These are phyloP conservation scores for Dryadomyces sulphureus DNA, from an alignment of 2,329 filamentous ascomycete species.

Conservation along the genomic window DNA sequence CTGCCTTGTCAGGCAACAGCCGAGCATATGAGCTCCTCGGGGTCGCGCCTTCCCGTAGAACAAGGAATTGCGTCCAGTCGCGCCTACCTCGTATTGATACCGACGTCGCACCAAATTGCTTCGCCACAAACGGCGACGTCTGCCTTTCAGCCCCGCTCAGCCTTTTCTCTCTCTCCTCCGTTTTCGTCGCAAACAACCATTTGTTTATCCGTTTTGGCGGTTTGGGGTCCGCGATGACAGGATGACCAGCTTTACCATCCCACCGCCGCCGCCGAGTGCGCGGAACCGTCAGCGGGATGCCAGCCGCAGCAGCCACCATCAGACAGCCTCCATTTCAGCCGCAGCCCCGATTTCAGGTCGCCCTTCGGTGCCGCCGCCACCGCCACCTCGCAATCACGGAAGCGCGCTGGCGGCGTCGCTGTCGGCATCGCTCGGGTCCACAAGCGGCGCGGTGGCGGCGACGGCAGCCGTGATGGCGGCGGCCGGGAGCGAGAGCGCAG, in stretches of 20 bases:
- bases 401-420: slow-evolving; percentile 1
- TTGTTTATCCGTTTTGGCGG: too few relatives aligned
- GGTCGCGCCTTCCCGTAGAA: too few relatives aligned
- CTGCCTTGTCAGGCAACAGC: background rate
- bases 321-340: too few relatives aligned
- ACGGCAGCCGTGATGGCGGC: background rate
- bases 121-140: background rate
- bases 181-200: background rate
- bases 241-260: slow-evolving; percentile 4
- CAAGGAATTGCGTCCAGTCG: too few relatives aligned
- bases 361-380: slow-evolving; percentile 20
- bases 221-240: slow-evolving; percentile 5
- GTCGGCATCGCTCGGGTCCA: background rate
- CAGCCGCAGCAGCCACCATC: slow-evolving; percentile 38
- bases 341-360: too few relatives aligned
- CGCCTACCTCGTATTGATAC: too few relatives aligned
- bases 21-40: background rate
- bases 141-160: background rate
- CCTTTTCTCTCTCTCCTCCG: background rate
- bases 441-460: background rate
- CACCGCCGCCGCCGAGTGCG: background rate
- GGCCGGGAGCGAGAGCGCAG: slow-evolving; percentile 13
- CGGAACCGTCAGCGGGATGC: slow-evolving; percentile 3
- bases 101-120: too few relatives aligned
- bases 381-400: slow-evolving; percentile 6